Base-by-base conservation (phyloP, 495 filamentous ascomycete genomes). In the Chaetomium tenue region DNA sequence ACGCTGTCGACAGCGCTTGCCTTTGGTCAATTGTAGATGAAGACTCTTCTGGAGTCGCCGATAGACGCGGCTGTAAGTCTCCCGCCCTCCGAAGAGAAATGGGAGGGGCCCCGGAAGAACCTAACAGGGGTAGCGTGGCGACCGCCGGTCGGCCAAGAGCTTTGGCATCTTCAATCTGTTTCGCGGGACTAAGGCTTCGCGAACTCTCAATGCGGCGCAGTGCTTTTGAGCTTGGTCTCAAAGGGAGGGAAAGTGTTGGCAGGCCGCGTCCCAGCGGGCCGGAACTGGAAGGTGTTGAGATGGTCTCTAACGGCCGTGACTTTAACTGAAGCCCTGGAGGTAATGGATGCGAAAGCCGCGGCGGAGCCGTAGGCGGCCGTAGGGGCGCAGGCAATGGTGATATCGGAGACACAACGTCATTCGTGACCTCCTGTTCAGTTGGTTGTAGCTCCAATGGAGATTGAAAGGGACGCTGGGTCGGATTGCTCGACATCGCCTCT, bases 141-240 rank as follows among this genome's bases (percentile, higher is more conserved):
- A 40, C 46, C 18, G 39, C 48, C 26, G 15, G 44, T 12, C 39
- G 33, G 16, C 28, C 33, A n/a, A 23, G 20, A 39, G 23, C 15
- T 3, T 16, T 46, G 5, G 3, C 15, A 40, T 13, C 12, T 26
- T 7, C 51, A 25, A n/a, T 18, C 6, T 60, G 5, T 7, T 52
- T 61, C 33, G 47, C 22, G 23, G 50, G 16, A 40, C 11, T 42
- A 20, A 71, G 64, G 30, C 42, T 58, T 18, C 70, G 67, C 13
- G 62, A 60, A 22, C 70, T 71, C 13, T 71, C 70, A 15, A 66
- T 48, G 22, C 70, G 67, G 28, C 65, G 70, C 13, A 71, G 53
- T 3, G 33, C 33, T 11, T 37, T 37, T 5, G 42, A 8, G 18
- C 8, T 37, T 15, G 22, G 47, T 37, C 44, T 44, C 6, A 40